Evolutionary conservation across 148 eudicot species (phyloP).

Genomic region (Amaranthus hypochondriacus): DNA sequence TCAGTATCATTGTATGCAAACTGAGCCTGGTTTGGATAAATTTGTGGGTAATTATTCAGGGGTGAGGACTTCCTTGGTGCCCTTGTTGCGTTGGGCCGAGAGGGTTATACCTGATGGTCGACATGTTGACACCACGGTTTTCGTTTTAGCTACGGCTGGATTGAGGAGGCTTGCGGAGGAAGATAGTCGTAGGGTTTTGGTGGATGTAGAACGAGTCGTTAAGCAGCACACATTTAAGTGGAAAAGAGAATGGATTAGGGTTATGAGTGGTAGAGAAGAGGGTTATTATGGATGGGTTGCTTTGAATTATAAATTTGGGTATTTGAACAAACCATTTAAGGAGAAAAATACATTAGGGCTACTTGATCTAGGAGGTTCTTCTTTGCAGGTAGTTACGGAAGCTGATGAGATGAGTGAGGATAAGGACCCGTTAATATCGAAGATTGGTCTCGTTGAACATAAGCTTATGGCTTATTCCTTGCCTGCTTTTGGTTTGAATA

Average conservation of each 20-base stretch:
- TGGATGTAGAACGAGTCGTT: slow-evolving; percentile 52
- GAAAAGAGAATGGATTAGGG: slow-evolving; percentile 59
- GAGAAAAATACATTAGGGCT: slow-evolving; percentile 52
- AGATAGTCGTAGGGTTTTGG: slow-evolving; percentile 41
- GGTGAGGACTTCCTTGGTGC: slow-evolving; percentile 57
- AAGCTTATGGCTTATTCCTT: slow-evolving; percentile 55
- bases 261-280: slow-evolving; percentile 83
- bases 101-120: slow-evolving; percentile 48
- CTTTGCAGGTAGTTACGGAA: slow-evolving; percentile 68
- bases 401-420: slow-evolving; percentile 25
- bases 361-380: slow-evolving; percentile 90
- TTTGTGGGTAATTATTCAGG: slow-evolving; percentile 55
- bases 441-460: slow-evolving; percentile 48
- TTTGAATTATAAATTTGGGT: slow-evolving; percentile 60
- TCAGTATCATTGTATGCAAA: slow-evolving; percentile 70
- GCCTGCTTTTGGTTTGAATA: slow-evolving; percentile 73
- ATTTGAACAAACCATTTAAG: slow-evolving; percentile 34
- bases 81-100: slow-evolving; percentile 65
- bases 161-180: slow-evolving; percentile 46
- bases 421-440: slow-evolving; percentile 37
- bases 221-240: slow-evolving; percentile 45
- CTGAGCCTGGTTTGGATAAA: slow-evolving; percentile 80
- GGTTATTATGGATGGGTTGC: slow-evolving; percentile 92
- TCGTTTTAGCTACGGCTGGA: slow-evolving; percentile 77
- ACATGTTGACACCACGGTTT: slow-evolving; percentile 46